Percentiles rank a stretch among this genome's conserved stretches.
phyloP scores from a whole-genome alignment of 1,284 basidiomycete genomes.

The Moniliophthora roreri region DNA sequence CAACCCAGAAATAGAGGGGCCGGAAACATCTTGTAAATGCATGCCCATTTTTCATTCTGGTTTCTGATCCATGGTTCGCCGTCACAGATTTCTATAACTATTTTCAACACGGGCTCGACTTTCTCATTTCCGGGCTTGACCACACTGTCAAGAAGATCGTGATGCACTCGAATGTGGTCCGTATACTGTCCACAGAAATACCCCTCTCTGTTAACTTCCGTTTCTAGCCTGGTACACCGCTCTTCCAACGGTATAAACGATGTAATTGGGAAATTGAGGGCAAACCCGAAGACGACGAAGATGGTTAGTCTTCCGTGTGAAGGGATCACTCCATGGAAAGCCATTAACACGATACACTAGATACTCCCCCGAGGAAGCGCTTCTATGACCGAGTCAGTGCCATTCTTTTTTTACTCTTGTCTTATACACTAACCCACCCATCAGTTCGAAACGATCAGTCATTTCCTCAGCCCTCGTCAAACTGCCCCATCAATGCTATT shows the following conservation, averaged over 20 bases:
- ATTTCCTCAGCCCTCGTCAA: constrained; percentile 69
- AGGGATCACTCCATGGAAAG: constrained; percentile 4
- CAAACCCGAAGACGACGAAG: constrained; percentile 73
- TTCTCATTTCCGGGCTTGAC: constrained; percentile 70
- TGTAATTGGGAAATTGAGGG: constrained; percentile 86
- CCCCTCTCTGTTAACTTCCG: background rate
- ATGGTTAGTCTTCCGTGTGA: constrained; percentile 42
- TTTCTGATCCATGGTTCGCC: too few relatives aligned
- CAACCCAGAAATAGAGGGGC: constrained; percentile 33
- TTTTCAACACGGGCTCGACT: constrained; percentile 86
- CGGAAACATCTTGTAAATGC: too few relatives aligned
- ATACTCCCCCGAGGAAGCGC: constrained; percentile 64
- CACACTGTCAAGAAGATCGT: constrained; percentile 84
- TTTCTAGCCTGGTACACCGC: constrained; percentile 75
- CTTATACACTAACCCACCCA: background rate
- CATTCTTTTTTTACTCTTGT: background rate
- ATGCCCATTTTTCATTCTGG: too few relatives aligned
- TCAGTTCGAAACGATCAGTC: constrained; percentile 73
- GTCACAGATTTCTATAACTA: constrained; percentile 86
- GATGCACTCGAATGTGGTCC: constrained; percentile 82
- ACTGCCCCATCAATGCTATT: constrained; percentile 80
- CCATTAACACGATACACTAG: constrained; percentile 32
- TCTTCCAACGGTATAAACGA: constrained; percentile 87
- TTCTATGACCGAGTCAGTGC: constrained; percentile 62
- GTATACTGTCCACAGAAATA: constrained; percentile 27